These are phyloP conservation scores for Xylaria multiplex DNA, from an alignment of 2,329 filamentous ascomycete genomes.

Conservation along the genomic window DNA sequence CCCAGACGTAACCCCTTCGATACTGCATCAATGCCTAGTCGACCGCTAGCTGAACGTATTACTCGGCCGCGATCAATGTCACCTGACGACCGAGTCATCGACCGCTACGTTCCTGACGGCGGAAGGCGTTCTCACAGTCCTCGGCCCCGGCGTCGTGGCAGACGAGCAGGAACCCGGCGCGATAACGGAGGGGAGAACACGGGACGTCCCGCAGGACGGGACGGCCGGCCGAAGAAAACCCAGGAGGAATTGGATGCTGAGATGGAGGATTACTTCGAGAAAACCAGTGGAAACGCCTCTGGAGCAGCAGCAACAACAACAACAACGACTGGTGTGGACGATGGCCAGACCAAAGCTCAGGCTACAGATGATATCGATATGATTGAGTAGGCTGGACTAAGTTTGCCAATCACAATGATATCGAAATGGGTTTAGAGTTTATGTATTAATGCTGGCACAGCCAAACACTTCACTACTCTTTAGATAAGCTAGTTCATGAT, in stretches of 20 bases:
- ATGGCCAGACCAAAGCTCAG: constrained; percentile 33
- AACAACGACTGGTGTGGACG: constrained; percentile 42
- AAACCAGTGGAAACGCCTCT: constrained; percentile 49
- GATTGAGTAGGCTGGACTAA: constrained; percentile 63
- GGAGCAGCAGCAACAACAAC: constrained; percentile 50
- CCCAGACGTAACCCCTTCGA: constrained; percentile 67
- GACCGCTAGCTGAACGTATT: constrained; percentile 70
- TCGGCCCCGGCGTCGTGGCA: constrained; percentile 60
- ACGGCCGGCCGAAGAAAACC: constrained; percentile 80
- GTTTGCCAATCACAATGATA: not conserved
- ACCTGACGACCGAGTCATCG: constrained; percentile 73
- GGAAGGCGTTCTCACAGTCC: constrained; percentile 68
- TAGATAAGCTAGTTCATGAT: not conserved
- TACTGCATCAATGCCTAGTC: constrained; percentile 63
- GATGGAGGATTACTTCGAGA: constrained; percentile 92
- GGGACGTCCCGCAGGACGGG: constrained; percentile 56
- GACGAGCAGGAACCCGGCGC: constrained; percentile 58
- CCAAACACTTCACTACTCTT: constrained; percentile 14
- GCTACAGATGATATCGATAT: constrained; percentile 72
- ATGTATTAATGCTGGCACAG: constrained; percentile 10
- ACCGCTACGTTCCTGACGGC: constrained; percentile 79
- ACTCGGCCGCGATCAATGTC: constrained; percentile 74
- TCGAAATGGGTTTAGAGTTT: constrained; percentile 1
- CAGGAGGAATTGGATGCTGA: constrained; percentile 94
- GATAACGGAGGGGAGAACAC: constrained; percentile 53